Evolutionary conservation across 2,329 filamentous ascomycete species (phyloP), one percentile per base, ranked within the genome.

Genomic region (Westerdykella ornata): DNA sequence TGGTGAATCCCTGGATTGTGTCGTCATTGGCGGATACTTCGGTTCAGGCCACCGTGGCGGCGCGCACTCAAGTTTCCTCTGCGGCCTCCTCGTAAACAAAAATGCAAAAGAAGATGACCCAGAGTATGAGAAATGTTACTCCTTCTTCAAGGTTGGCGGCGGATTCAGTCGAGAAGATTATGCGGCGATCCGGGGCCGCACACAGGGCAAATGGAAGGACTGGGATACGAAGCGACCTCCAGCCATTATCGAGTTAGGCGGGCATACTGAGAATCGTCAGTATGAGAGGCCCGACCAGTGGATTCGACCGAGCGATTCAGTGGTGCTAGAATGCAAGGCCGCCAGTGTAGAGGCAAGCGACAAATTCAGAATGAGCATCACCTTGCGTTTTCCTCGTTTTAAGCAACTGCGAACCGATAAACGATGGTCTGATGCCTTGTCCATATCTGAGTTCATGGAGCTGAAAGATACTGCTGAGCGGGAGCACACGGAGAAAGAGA

Each of bases 71-170:
- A 92, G 83, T 47, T 98, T 90, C 59, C 65, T 98, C n/a, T 96
- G 90, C 57, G 92, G 89, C 1, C 70, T 98, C 7, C 77, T 87
- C 19, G 81, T 84, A 1, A 81, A 88, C 38, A 78, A 84, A 49
- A 78, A 82, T 46, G 76, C 85, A 22, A 74, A 84, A 26, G 69
- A 73, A 28, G 66, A 67, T 17, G 71, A 69, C 9, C 55, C 64
- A 4, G 76, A 81, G 46, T 76, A 80, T 0, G 83, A 86, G 66
- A 88, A 87, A 63, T 94, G 82, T 58, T 85, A 82, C 55, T 95
- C 88, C n/a, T 96, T 98, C 69, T 94, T 89, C 74, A 96, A 92
- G 65, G 92, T 98, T 13, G 92, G 92, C n/a, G 92, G 92, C 39
- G 92, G 92, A 0, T 89, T 97, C 62, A 81, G 78, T 12, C 83